Percentiles rank a stretch among this genome's conserved stretches.
phyloP scores from a whole-genome alignment of 176 grass and related monocot species.

The Triticum urartu region DNA sequence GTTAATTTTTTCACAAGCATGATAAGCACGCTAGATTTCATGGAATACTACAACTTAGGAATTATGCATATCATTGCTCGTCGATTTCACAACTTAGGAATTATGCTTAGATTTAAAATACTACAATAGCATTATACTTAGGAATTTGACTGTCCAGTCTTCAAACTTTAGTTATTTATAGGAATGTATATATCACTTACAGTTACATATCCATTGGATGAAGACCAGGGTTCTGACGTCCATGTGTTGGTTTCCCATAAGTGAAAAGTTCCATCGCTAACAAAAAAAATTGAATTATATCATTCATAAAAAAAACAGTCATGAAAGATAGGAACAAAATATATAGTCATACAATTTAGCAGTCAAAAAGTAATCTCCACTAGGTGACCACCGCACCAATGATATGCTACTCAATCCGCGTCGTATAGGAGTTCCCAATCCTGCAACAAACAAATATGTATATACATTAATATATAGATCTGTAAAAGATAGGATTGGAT shows the following conservation, averaged over 20 bases:
- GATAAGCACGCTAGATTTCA: neutral
- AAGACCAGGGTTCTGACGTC: constrained; percentile 96
- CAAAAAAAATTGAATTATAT: constrained; percentile 20
- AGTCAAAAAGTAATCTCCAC: constrained; percentile 84
- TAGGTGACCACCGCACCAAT: constrained; percentile 84
- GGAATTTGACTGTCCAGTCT: constrained; percentile 1
- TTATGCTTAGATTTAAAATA: neutral
- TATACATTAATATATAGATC: constrained; percentile 6
- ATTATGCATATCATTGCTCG: neutral
- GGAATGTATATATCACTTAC: constrained; percentile 46
- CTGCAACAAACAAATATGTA: constrained; percentile 34
- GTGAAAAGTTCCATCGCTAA: constrained; percentile 93
- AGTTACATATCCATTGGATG: constrained; percentile 85
- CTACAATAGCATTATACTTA: neutral
- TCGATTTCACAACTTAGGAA: constrained; percentile 1
- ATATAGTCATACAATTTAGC: constrained; percentile 80
- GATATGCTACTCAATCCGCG: constrained; percentile 85
- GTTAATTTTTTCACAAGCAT: constrained; percentile 6
- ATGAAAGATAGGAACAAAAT: constrained; percentile 23
- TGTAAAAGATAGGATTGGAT: neutral
- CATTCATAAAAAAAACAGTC: constrained; percentile 22
- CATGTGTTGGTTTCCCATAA: constrained; percentile 96
- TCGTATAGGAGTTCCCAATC: constrained; percentile 77
- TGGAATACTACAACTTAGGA: neutral
- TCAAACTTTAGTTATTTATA: neutral